These are phyloP conservation scores for Diddensiella santjacobensis DNA, from an alignment of 805 yeast species.

Conservation along the genomic window DNA sequence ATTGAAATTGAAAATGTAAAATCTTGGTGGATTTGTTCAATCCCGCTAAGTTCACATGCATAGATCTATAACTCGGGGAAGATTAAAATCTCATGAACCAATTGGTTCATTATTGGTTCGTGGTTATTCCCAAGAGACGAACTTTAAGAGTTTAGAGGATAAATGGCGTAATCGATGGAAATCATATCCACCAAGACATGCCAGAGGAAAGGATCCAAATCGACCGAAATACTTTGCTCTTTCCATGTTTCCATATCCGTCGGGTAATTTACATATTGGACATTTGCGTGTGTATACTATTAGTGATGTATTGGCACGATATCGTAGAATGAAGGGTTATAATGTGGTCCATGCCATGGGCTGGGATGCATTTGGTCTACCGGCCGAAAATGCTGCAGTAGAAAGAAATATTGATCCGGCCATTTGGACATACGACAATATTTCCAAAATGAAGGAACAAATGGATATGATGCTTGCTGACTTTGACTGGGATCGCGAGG, in stretches of 20 bases:
- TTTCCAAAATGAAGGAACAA: conserved; percentile 81
- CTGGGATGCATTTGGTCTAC: conserved; percentile 98
- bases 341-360: conserved; percentile 95
- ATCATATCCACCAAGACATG: conserved; percentile 14
- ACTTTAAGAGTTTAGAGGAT: conserved; percentile 20
- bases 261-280: conserved; percentile 90
- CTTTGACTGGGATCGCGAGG: conserved; percentile 91
- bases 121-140: too few relatives aligned
- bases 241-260: conserved; percentile 95
- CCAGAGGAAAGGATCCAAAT: conserved; percentile 2
- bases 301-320: conserved; percentile 78
- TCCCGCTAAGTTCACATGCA: too few relatives aligned
- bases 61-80: too few relatives aligned
- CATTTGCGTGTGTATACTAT: conserved; percentile 91
- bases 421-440: conserved; percentile 78
- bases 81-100: too few relatives aligned
- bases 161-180: conserved; percentile 33
- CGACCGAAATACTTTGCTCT: conserved; percentile 56
- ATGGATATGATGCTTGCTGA: conserved; percentile 73
- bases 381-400: conserved; percentile 97
- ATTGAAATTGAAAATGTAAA: too few relatives aligned
- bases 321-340: conserved; percentile 68
- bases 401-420: conserved; percentile 77
- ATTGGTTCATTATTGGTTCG: too few relatives aligned
- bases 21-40: too few relatives aligned